phyloP scores from a whole-genome alignment of 2,329 filamentous ascomycete species.

The Aspergillus fumigatiaffinis region DNA sequence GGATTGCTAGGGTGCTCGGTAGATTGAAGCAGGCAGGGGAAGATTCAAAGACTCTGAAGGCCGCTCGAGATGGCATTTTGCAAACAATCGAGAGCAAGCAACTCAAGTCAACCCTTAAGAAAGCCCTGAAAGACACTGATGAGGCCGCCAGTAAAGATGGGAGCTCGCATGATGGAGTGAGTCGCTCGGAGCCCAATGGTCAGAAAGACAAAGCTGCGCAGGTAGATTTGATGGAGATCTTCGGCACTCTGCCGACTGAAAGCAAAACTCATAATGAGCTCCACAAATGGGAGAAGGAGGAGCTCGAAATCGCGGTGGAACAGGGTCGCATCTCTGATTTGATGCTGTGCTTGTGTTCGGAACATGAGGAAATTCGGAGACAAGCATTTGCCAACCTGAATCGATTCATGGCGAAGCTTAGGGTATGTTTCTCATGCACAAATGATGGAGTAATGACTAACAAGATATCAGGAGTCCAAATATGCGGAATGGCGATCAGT shows the following conservation, averaged over 20 bases:
- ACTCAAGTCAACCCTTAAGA: slow-evolving; percentile 37
- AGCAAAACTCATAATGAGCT: slow-evolving; percentile 44
- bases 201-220: slow-evolving; percentile 12
- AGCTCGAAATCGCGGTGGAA: slow-evolving; percentile 72
- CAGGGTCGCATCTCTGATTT: slow-evolving; percentile 69
- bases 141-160: slow-evolving; percentile 12
- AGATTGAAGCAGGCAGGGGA: slow-evolving; percentile 53
- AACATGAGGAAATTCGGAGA: slow-evolving; percentile 69
- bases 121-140: slow-evolving; percentile 16
- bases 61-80: slow-evolving; percentile 43
- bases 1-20: slow-evolving; percentile 57
- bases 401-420: slow-evolving; percentile 47
- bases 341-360: slow-evolving; percentile 70
- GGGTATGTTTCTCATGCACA: slow-evolving; percentile 28
- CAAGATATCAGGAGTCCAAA: slow-evolving; percentile 53
- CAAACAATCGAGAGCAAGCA: slow-evolving; percentile 39
- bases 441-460: slow-evolving; percentile 1
- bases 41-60: slow-evolving; percentile 44
- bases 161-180: slow-evolving; percentile 5
- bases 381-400: slow-evolving; percentile 55
- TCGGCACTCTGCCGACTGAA: slow-evolving; percentile 48
- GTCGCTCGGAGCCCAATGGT: slow-evolving; percentile 11
- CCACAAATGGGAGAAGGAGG: slow-evolving; percentile 68
- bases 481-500: slow-evolving; percentile 74
- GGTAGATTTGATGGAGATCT: slow-evolving; percentile 50